These are phyloP conservation scores for Kwoniella shandongensis DNA, from an alignment of 768 basidiomycete genomes.

Conservation along the genomic window DNA sequence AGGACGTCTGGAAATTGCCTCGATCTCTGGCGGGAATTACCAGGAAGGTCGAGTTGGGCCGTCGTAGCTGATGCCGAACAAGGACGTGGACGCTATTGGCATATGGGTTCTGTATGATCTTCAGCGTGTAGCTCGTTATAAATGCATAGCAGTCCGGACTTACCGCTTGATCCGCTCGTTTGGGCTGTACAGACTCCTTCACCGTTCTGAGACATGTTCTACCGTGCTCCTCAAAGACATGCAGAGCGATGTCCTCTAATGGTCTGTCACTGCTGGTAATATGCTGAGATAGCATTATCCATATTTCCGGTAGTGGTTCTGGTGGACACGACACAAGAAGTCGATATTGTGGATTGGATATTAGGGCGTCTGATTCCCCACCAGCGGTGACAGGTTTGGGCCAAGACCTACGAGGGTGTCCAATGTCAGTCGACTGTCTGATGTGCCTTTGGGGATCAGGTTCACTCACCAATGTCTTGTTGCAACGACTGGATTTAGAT, in stretches of 20 bases:
- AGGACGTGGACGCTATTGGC: slow-evolving; percentile 59
- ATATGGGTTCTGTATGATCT: slow-evolving; percentile 47
- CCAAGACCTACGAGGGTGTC: slow-evolving; percentile 23
- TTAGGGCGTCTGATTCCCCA: too few species aligned
- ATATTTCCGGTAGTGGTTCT: slow-evolving; percentile 60
- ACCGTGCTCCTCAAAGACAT: slow-evolving; percentile 52
- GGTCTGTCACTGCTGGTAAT: slow-evolving; percentile 62
- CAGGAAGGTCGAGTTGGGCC: slow-evolving; percentile 4
- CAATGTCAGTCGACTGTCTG: neutral
- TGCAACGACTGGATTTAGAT: slow-evolving; percentile 58
- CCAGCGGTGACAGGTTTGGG: slow-evolving; percentile 23
- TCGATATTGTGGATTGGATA: slow-evolving; percentile 18
- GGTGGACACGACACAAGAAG: neutral
- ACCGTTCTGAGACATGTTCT: neutral
- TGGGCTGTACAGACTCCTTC: slow-evolving; percentile 1
- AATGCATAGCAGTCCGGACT: neutral
- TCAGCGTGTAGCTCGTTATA: neutral
- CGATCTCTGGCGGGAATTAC: slow-evolving; percentile 41
- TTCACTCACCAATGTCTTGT: slow-evolving; percentile 68
- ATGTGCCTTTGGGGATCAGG: neutral
- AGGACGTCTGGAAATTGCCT: slow-evolving; percentile 43
- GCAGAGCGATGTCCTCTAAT: slow-evolving; percentile 69
- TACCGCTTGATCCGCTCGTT: slow-evolving; percentile 12
- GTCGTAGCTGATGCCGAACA: slow-evolving; percentile 40
- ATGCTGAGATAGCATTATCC: slow-evolving; percentile 80